Percentiles rank a stretch among this genome's conserved stretches.
These are phyloP conservation scores for Teratosphaeria viscida DNA, from an alignment of 2,329 filamentous ascomycete species.

Conservation along the genomic window DNA sequence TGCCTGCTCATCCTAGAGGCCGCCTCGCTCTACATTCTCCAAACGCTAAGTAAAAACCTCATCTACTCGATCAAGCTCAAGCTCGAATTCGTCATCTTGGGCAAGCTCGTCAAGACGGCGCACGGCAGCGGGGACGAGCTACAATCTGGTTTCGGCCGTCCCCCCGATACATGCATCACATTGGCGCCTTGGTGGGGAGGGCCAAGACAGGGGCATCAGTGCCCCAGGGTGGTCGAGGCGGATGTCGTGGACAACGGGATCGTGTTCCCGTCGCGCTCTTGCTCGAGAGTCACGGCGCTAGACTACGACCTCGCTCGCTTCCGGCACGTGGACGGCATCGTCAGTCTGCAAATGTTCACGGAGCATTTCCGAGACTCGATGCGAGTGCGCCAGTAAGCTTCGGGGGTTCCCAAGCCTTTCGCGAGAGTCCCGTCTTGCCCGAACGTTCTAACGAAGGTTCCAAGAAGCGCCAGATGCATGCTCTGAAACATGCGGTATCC, in stretches of 20 bases:
- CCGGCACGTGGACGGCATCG: neutral
- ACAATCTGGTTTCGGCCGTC: neutral
- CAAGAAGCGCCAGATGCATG: too few species aligned
- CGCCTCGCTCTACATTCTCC: constrained; percentile 22
- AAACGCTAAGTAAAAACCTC: constrained; percentile 29
- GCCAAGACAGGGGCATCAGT: neutral
- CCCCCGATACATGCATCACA: neutral
- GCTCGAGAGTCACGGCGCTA: neutral
- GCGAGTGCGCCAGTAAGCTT: neutral
- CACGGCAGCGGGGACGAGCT: too few species aligned
- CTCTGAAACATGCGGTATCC: too few species aligned
- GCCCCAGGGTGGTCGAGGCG: too few species aligned
- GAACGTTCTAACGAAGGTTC: too few species aligned
- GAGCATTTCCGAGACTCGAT: neutral
- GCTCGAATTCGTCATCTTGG: constrained; percentile 24
- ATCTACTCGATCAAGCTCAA: constrained; percentile 26
- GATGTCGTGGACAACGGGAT: neutral
- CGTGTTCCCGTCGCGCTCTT: neutral
- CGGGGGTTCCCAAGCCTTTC: neutral
- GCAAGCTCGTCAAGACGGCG: constrained; percentile 15
- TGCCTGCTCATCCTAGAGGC: constrained; percentile 26
- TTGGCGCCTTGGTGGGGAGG: neutral
- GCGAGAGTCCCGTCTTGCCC: too few species aligned
- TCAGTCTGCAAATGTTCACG: neutral
- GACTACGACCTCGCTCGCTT: neutral